phyloP scores from a whole-genome alignment of 352 stramenopile genomes.

The Pythium pectinolyticum region DNA sequence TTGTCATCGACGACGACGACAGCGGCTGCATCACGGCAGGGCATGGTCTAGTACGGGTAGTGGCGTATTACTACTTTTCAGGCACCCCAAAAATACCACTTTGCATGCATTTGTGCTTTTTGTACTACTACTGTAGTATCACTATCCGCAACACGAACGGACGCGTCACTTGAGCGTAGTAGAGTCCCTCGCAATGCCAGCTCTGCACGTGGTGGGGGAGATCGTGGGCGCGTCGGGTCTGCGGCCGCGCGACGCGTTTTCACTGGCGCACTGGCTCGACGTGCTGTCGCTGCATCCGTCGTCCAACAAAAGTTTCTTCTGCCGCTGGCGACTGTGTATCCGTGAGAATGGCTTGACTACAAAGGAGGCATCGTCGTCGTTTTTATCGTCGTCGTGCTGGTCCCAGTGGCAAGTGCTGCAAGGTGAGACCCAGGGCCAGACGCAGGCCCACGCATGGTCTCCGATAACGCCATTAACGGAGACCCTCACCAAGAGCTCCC shows the following conservation, averaged over 20 bases:
- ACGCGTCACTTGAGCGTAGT: constrained; percentile 6
- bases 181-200: constrained; percentile 31
- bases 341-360: constrained; percentile 8
- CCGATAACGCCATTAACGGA: constrained; percentile 10
- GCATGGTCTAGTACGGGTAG: not conserved
- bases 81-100: not conserved
- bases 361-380: not conserved
- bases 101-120: not conserved
- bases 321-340: constrained; percentile 41
- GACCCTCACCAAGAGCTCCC: constrained; percentile 6
- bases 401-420: constrained; percentile 41
- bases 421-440: constrained; percentile 43
- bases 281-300: constrained; percentile 42
- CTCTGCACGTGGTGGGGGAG: constrained; percentile 48
- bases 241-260: constrained; percentile 23
- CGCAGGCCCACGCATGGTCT: constrained; percentile 39
- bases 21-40: not conserved
- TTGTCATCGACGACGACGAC: too few relatives aligned
- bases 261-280: constrained; percentile 35
- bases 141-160: constrained; percentile 8
- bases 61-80: too few relatives aligned
- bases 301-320: constrained; percentile 47
- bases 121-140: not conserved
- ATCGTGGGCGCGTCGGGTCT: constrained; percentile 49
- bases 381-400: too few relatives aligned